These are phyloP conservation scores for Gryganskiella cystojenkinii DNA, from an alignment of 192 early-diverging fungal genomes.

Conservation along the genomic window DNA sequence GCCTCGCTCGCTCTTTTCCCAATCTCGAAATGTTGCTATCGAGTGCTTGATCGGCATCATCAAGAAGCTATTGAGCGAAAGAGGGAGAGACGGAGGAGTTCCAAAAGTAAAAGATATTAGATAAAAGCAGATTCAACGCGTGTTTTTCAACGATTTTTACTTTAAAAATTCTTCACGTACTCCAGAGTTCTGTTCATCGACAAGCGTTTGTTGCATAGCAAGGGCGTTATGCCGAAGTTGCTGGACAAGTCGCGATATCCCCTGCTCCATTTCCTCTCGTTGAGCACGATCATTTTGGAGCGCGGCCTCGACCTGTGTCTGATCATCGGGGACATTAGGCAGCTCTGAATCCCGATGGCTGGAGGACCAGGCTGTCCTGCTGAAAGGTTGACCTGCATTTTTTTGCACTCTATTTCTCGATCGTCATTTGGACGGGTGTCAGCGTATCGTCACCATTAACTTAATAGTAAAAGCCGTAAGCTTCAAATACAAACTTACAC, in stretches of 20 bases:
- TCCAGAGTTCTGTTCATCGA: constrained; percentile 33
- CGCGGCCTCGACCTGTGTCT: constrained; percentile 31
- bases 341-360: neutral
- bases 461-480: no score
- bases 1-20: constrained; percentile 32
- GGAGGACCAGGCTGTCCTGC: neutral
- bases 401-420: neutral
- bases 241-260: constrained; percentile 30
- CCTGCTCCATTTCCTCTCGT: constrained; percentile 39
- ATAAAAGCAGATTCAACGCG: neutral
- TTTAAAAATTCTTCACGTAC: neutral
- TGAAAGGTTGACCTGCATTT: neutral
- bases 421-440: no score
- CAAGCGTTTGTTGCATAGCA: constrained; percentile 36
- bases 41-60: constrained; percentile 42
- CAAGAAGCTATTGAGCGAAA: constrained; percentile 13
- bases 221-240: constrained; percentile 46
- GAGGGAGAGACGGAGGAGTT: neutral
- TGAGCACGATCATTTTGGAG: constrained; percentile 46
- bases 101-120: neutral
- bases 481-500: no score
- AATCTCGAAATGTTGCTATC: constrained; percentile 44
- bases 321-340: constrained; percentile 2
- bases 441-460: no score
- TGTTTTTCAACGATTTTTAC: neutral